Evolutionary conservation across 805 yeast genomes (phyloP).

Genomic region (Candida hungchunana): DNA sequence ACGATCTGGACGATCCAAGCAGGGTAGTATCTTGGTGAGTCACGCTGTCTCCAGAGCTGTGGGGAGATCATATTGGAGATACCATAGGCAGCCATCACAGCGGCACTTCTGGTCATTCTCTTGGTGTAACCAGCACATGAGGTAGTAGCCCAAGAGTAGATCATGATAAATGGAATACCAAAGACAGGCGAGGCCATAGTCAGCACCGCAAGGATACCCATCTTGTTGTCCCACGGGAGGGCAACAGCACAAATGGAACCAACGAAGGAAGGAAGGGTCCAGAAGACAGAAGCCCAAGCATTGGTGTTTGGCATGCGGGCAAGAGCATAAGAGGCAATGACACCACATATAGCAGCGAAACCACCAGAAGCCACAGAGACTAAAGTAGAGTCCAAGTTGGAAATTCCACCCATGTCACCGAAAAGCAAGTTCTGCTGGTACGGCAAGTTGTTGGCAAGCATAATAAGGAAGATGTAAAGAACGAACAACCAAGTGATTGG

Average conservation of each 20-base stretch:
- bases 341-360: constrained; percentile 38
- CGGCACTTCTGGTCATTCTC: constrained; percentile 41
- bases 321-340: constrained; percentile 34
- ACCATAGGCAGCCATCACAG: constrained; percentile 42
- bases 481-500: constrained; percentile 35
- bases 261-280: constrained; percentile 40
- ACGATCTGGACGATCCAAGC: constrained; percentile 57
- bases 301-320: constrained; percentile 33
- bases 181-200: constrained; percentile 43
- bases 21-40: constrained; percentile 41
- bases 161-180: constrained; percentile 38
- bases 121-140: constrained; percentile 48
- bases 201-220: constrained; percentile 44
- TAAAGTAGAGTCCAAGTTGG: constrained; percentile 43
- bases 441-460: constrained; percentile 48
- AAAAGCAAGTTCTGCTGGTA: constrained; percentile 50
- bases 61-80: constrained; percentile 51
- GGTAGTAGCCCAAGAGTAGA: constrained; percentile 33
- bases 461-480: constrained; percentile 34
- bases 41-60: constrained; percentile 47
- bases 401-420: constrained; percentile 40
- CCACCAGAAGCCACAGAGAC: constrained; percentile 54
- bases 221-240: constrained; percentile 40
- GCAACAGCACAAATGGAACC: constrained; percentile 44
- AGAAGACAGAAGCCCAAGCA: constrained; percentile 34